Evolutionary conservation across 2,329 filamentous ascomycete genomes (phyloP).

Genomic region (Calonectria ilicicola): DNA sequence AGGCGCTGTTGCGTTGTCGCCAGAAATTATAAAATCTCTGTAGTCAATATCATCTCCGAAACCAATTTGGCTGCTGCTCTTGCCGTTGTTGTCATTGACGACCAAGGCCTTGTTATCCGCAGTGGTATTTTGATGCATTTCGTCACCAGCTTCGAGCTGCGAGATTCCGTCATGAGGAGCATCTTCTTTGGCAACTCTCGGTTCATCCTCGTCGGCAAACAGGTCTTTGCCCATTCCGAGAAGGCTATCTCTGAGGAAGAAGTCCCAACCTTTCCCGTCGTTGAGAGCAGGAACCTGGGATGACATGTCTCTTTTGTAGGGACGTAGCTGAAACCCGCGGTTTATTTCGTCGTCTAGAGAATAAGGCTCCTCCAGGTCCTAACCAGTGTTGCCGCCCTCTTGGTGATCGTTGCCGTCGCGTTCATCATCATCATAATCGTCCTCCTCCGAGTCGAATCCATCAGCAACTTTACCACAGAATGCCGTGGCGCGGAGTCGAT

Average conservation of each 20-base stretch:
- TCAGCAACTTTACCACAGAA: slow-evolving; percentile 44
- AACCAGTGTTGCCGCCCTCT: slow-evolving; percentile 28
- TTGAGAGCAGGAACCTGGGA: slow-evolving; percentile 27
- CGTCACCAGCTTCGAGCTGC: not conserved
- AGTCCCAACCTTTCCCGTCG: slow-evolving; percentile 40
- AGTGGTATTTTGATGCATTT: not conserved
- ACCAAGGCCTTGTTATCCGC: not conserved
- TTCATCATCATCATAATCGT: not conserved
- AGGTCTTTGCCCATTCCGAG: slow-evolving; percentile 30
- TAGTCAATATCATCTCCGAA: slow-evolving; percentile 12
- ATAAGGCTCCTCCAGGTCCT: slow-evolving; percentile 18
- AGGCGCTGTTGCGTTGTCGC: not conserved
- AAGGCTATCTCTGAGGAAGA: slow-evolving; percentile 42
- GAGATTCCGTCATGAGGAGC: not conserved
- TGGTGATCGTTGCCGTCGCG: not conserved
- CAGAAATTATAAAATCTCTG: not conserved
- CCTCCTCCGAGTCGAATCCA: slow-evolving; percentile 15
- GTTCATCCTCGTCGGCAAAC: slow-evolving; percentile 36
- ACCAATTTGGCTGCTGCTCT: slow-evolving; percentile 13
- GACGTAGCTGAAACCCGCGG: slow-evolving; percentile 47
- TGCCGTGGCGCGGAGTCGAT: slow-evolving; percentile 49
- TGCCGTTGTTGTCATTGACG: slow-evolving; percentile 20
- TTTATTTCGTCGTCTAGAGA: slow-evolving; percentile 48
- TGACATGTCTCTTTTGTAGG: slow-evolving; percentile 21
- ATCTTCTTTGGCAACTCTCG: slow-evolving; percentile 5